Percentiles rank a stretch among this genome's conserved stretches.
These are phyloP conservation scores for Petunia axillaris DNA, from an alignment of 257 asterid genomes.

Conservation along the genomic window DNA sequence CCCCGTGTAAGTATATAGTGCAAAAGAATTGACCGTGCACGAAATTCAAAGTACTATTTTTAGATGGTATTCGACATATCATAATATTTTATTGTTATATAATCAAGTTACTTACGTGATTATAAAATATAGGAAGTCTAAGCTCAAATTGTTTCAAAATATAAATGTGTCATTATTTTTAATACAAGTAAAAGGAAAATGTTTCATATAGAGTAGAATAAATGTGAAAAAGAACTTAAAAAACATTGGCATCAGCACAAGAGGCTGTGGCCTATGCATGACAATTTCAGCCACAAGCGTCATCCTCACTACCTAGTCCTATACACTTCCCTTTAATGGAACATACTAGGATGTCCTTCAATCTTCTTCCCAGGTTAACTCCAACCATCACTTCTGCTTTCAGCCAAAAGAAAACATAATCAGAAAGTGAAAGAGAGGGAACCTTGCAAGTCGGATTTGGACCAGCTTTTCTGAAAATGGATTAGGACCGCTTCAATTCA, in stretches of 20 bases:
- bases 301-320: neutral
- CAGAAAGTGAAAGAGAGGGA: neutral
- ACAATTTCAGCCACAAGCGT: neutral
- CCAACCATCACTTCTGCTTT: neutral
- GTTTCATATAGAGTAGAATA: no score
- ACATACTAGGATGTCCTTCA: neutral
- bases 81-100: no score
- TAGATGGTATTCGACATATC: no score
- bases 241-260: neutral
- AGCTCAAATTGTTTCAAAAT: no score
- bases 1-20: neutral
- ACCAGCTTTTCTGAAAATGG: neutral
- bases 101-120: no score
- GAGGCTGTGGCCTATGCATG: neutral
- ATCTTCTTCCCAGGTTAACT: neutral
- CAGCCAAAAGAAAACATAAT: neutral
- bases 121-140: no score
- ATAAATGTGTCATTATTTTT: no score
- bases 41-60: no score
- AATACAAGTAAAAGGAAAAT: no score
- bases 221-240: neutral
- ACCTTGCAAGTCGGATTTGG: neutral
- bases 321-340: neutral
- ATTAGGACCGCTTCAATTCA: neutral
- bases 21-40: no score